A percentile compares a stretch with the other conserved stretches of the same genome.
Evolutionary conservation across 495 filamentous ascomycete genomes (phyloP).

Genomic region (Aspergillus asperescens): DNA sequence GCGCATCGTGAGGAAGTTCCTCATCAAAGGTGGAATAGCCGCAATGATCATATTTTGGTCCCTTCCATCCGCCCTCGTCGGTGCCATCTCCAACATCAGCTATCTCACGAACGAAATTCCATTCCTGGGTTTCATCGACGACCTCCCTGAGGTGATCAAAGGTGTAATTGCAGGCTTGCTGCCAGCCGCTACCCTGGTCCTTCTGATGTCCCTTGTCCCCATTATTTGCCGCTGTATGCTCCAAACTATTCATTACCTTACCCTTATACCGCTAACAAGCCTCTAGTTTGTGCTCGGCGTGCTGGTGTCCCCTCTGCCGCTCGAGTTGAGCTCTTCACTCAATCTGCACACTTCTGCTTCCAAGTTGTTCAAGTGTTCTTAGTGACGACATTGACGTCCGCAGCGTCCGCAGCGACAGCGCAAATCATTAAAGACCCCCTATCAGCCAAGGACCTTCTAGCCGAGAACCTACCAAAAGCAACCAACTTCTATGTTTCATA

Average conservation of each 20-base stretch:
- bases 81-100: constrained; percentile 72
- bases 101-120: constrained; percentile 55
- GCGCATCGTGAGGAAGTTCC: constrained; percentile 60
- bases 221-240: constrained; percentile 71
- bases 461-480: constrained; percentile 67
- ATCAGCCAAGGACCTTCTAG: constrained; percentile 57
- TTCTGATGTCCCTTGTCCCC: constrained; percentile 83
- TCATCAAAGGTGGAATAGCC: constrained; percentile 60
- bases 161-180: constrained; percentile 77
- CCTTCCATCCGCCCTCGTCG: constrained; percentile 78
- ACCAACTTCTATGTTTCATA: constrained; percentile 91
- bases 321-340: constrained; percentile 75
- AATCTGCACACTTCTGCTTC: constrained; percentile 86
- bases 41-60: constrained; percentile 88
- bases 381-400: constrained; percentile 70
- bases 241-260: neutral
- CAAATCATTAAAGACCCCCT: constrained; percentile 62
- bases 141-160: constrained; percentile 63
- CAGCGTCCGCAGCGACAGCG: constrained; percentile 60
- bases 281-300: constrained; percentile 60
- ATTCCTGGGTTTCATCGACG: constrained; percentile 63
- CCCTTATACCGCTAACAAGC: constrained; percentile 9
- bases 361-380: constrained; percentile 91
- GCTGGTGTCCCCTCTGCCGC: constrained; percentile 71
- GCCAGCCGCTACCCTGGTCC: constrained; percentile 66